These are phyloP conservation scores for Amaranthus hypochondriacus DNA, from an alignment of 148 eudicot genomes.

Conservation along the genomic window DNA sequence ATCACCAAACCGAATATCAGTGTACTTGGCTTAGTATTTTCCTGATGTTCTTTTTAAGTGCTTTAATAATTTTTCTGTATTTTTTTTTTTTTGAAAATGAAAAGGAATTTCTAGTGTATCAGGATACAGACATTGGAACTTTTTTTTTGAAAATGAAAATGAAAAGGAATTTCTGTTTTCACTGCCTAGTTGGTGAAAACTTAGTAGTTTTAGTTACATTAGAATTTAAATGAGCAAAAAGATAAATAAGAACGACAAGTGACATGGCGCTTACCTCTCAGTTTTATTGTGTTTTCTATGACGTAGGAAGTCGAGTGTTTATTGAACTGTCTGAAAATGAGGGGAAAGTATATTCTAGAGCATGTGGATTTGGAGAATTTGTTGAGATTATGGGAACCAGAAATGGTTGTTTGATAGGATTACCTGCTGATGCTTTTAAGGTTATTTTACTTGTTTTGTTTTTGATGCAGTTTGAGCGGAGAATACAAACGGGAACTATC, in stretches of 20 bases:
- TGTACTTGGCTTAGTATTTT: too few relatives aligned
- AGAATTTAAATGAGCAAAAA: too few relatives aligned
- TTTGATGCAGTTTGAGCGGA: background rate
- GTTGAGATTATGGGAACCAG: background rate
- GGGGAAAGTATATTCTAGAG: background rate
- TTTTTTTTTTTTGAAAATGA: too few relatives aligned
- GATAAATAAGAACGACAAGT: too few relatives aligned
- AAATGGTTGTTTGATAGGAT: background rate
- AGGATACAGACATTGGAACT: too few relatives aligned
- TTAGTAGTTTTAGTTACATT: background rate
- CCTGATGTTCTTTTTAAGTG: too few relatives aligned
- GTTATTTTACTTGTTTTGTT: background rate
- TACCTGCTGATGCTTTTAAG: too few relatives aligned
- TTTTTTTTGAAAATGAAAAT: too few relatives aligned
- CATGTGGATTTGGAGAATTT: background rate
- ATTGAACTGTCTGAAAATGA: slow-evolving; percentile 4
- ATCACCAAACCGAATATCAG: too few relatives aligned
- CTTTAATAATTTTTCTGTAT: too few relatives aligned
- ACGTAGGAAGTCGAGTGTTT: background rate
- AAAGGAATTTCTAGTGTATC: too few relatives aligned
- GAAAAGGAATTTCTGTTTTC: background rate
- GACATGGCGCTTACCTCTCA: too few relatives aligned
- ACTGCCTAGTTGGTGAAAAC: background rate
- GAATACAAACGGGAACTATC: slow-evolving; percentile 1
- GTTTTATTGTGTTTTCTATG: background rate